These are phyloP conservation scores for Saccharomycopsis selenospora DNA, from an alignment of 805 yeast genomes.

Conservation along the genomic window DNA sequence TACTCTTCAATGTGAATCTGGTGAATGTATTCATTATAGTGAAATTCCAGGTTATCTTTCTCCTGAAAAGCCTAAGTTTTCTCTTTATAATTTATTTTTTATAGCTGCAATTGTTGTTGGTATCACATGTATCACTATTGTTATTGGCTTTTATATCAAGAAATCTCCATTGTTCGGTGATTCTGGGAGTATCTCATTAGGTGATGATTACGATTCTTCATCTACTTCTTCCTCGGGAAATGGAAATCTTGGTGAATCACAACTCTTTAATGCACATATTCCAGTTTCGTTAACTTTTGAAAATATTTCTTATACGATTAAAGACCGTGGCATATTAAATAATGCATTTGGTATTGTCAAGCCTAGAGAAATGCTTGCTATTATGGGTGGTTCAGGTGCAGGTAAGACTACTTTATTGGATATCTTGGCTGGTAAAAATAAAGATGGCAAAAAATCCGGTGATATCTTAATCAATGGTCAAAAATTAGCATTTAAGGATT, in stretches of 20 bases:
- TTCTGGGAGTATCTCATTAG: constrained; percentile 21
- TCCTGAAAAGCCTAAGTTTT: constrained; percentile 44
- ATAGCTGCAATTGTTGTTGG: constrained; percentile 38
- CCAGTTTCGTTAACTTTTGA: constrained; percentile 76
- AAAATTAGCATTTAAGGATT: constrained; percentile 34
- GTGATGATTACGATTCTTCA: constrained; percentile 18
- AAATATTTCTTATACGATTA: constrained; percentile 54
- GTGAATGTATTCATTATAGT: constrained; percentile 88
- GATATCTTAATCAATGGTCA: constrained; percentile 71
- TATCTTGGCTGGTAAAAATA: constrained; percentile 81
- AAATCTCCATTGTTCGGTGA: constrained; percentile 53
- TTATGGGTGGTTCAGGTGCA: constrained; percentile 99
- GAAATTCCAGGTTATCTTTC: constrained; percentile 84
- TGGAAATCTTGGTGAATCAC: background rate
- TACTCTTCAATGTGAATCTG: constrained; percentile 69
- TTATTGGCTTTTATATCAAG: constrained; percentile 42
- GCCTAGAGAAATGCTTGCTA: constrained; percentile 87
- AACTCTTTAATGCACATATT: constrained; percentile 43
- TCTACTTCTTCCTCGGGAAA: background rate
- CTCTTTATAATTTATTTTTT: constrained; percentile 40
- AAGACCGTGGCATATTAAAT: constrained; percentile 47
- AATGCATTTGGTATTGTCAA: constrained; percentile 67
- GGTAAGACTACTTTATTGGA: constrained; percentile 94
- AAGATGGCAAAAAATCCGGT: constrained; percentile 68
- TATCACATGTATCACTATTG: constrained; percentile 31